phyloP scores from a whole-genome alignment of 306 rosid genomes.

The barrel medic (Medicago truncatula) region MtrunA17r5.0-ANR NC_053044.1:56291001-56291500 shows the following conservation, averaged over 20 bases:
- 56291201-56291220: slow-evolving; percentile 91
- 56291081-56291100: slow-evolving; percentile 97
- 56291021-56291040: neutral
- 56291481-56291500: neutral
- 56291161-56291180: neutral
- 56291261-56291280: slow-evolving; percentile 90
- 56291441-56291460: slow-evolving; percentile 11
- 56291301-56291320: slow-evolving; percentile 70
- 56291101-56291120: slow-evolving; percentile 10
- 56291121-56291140: neutral
- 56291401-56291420: slow-evolving; percentile 91
- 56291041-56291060: slow-evolving; percentile 96
- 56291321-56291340: slow-evolving; percentile 82
- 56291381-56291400: slow-evolving; percentile 93
- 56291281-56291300: slow-evolving; percentile 97
- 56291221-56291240: slow-evolving; percentile 82
- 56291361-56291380: slow-evolving; percentile 90
- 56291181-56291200: slow-evolving; percentile 65
- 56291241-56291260: slow-evolving; percentile 92
- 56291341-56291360: slow-evolving; percentile 75
- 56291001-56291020: slow-evolving; percentile 17
- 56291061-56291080: slow-evolving; percentile 99
- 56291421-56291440: slow-evolving; percentile 83
- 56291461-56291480: slow-evolving; percentile 20
- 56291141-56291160: too few relatives aligned